These are phyloP conservation scores for Ogataea pilisensis DNA, from an alignment of 805 yeast species.

Conservation along the genomic window DNA sequence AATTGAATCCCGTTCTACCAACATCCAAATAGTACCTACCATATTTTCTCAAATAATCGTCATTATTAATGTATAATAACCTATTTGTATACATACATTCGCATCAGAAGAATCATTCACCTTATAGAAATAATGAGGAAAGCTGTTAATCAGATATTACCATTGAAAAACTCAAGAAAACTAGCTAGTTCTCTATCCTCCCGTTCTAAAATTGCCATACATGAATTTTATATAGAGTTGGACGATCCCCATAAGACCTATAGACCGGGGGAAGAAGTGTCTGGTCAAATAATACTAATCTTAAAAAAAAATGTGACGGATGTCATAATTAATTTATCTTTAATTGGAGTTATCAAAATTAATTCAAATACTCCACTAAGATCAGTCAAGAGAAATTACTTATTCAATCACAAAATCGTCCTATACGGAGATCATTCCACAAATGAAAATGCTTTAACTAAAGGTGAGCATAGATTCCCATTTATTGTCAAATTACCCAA, in stretches of 20 bases:
- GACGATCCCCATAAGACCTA: slow-evolving; percentile 73
- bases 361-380: slow-evolving; percentile 50
- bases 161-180: slow-evolving; percentile 23
- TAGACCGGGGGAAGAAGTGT: slow-evolving; percentile 74
- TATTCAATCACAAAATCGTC: slow-evolving; percentile 56
- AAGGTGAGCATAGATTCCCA: slow-evolving; percentile 87
- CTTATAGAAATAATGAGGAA: slow-evolving; percentile 41
- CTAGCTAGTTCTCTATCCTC: slow-evolving; percentile 17
- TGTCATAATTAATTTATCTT: slow-evolving; percentile 47
- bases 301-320: slow-evolving; percentile 53
- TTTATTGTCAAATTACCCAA: slow-evolving; percentile 79
- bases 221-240: slow-evolving; percentile 65
- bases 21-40: too few relatives aligned
- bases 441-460: slow-evolving; percentile 39
- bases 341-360: slow-evolving; percentile 55
- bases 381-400: slow-evolving; percentile 41
- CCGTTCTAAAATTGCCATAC: slow-evolving; percentile 30
- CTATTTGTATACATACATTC: too few relatives aligned
- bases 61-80: too few relatives aligned
- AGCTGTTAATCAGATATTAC: slow-evolving; percentile 46
- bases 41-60: too few relatives aligned
- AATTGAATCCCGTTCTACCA: too few relatives aligned
- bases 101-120: too few relatives aligned
- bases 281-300: slow-evolving; percentile 58
- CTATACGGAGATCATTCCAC: slow-evolving; percentile 46